Evolutionary conservation across 768 basidiomycete species (phyloP).

Genomic region (Vishniacozyma victoriae): DNA sequence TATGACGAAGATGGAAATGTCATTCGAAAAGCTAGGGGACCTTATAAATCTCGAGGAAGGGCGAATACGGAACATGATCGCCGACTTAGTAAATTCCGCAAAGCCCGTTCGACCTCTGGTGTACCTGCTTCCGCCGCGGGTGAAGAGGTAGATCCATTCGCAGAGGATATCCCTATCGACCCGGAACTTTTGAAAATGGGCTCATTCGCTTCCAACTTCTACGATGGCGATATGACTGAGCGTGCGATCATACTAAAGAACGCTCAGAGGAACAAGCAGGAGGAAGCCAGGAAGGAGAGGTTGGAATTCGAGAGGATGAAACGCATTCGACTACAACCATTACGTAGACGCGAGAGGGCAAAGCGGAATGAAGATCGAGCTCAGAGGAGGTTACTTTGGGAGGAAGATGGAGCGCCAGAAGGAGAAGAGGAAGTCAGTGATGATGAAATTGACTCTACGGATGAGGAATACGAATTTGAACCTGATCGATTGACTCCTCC

Average conservation of each 20-base stretch:
- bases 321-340: neutral
- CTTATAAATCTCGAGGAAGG: neutral
- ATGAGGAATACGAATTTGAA: conserved; percentile 24
- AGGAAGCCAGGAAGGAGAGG: conserved; percentile 6
- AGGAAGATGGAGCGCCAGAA: too few relatives aligned
- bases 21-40: neutral
- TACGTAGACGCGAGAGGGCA: neutral
- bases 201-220: neutral
- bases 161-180: neutral
- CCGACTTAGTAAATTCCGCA: neutral
- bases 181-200: neutral
- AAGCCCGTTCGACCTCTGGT: too few relatives aligned
- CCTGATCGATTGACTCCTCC: conserved; percentile 31
- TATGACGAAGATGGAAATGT: neutral
- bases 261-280: conserved; percentile 2
- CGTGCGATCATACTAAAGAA: conserved; percentile 15
- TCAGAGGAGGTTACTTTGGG: conserved; percentile 4
- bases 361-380: conserved; percentile 5
- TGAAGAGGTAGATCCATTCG: neutral
- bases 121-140: neutral
- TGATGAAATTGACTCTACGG: conserved; percentile 33
- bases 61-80: neutral
- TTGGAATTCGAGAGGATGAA: neutral
- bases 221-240: conserved; percentile 10
- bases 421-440: conserved; percentile 3